These are phyloP conservation scores for Aphanomyces stellatus DNA, from an alignment of 352 stramenopile genomes.

Conservation along the genomic window DNA sequence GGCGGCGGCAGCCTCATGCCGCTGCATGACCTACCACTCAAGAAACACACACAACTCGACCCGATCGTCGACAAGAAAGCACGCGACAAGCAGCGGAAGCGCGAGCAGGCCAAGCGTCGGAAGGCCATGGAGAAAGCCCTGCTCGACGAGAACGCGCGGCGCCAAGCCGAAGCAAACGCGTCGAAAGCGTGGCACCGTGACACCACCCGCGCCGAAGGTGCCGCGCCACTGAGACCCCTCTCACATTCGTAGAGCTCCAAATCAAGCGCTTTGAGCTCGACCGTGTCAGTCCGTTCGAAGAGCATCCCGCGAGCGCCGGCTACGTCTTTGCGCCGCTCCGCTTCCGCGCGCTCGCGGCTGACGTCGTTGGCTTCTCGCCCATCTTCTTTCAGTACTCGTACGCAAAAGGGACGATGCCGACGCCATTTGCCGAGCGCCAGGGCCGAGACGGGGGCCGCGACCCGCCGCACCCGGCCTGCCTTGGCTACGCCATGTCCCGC, in stretches of 20 bases:
- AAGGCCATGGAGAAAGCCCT: conserved; percentile 28
- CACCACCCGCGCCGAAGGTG: conserved; percentile 42
- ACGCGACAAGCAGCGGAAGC: conserved; percentile 39
- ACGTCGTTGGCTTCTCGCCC: conserved; percentile 26
- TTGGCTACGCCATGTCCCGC: conserved; percentile 40
- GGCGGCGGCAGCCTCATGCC: background rate
- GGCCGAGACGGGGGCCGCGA: conserved; percentile 1
- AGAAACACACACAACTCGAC: background rate
- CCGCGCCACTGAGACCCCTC: background rate
- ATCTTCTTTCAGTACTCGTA: conserved; percentile 51
- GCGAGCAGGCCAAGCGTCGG: conserved; percentile 37
- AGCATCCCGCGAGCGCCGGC: conserved; percentile 41
- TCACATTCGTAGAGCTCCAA: conserved; percentile 31
- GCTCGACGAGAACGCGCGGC: conserved; percentile 25
- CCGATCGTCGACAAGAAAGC: conserved; percentile 35
- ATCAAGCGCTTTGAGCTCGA: conserved; percentile 55
- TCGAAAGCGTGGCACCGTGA: conserved; percentile 34
- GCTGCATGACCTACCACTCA: no score
- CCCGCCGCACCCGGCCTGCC: conserved; percentile 41
- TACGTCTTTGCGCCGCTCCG: conserved; percentile 31
- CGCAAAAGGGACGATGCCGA: conserved; percentile 32
- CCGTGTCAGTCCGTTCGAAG: conserved; percentile 38
- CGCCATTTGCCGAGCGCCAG: conserved; percentile 22
- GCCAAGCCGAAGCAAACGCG: conserved; percentile 18
- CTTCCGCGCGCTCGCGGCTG: background rate